These are phyloP conservation scores for Kodamaea sp. DNA, from an alignment of 1,139 yeast species.

Conservation along the genomic window DNA sequence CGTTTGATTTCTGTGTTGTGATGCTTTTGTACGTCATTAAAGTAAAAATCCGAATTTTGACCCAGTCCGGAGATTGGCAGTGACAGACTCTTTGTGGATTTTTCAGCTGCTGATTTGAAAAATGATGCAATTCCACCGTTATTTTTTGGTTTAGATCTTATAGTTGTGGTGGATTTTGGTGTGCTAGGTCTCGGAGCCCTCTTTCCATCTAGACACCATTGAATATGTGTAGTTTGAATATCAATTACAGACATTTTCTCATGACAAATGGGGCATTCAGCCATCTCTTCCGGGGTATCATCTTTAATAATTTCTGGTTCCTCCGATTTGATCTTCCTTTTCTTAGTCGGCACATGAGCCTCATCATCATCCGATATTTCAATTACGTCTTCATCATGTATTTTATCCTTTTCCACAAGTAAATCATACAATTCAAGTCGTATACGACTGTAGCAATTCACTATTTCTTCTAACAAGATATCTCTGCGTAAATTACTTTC, in stretches of 20 bases:
- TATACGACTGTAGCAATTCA: constrained; percentile 48
- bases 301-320: constrained; percentile 12
- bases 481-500: constrained; percentile 71
- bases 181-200: constrained; percentile 8
- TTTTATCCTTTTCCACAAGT: constrained; percentile 11
- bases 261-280: constrained; percentile 70
- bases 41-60: constrained; percentile 29
- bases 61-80: constrained; percentile 12
- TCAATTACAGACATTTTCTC: constrained; percentile 52
- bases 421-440: constrained; percentile 37
- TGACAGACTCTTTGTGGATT: constrained; percentile 2
- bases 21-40: constrained; percentile 29
- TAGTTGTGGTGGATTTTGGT: background rate
- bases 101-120: constrained; percentile 21
- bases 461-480: constrained; percentile 69
- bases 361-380: constrained; percentile 18
- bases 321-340: constrained; percentile 7
- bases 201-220: constrained; percentile 52
- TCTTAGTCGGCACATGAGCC: constrained; percentile 8
- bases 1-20: constrained; percentile 22
- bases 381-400: constrained; percentile 11
- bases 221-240: constrained; percentile 68
- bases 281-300: constrained; percentile 23
- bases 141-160: constrained; percentile 4
- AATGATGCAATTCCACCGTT: constrained; percentile 31